Evolutionary conservation across 176 grass and related monocot genomes (phyloP), one percentile per base, ranked within the genome.

Genomic region (Elaeis guineensis): DNA sequence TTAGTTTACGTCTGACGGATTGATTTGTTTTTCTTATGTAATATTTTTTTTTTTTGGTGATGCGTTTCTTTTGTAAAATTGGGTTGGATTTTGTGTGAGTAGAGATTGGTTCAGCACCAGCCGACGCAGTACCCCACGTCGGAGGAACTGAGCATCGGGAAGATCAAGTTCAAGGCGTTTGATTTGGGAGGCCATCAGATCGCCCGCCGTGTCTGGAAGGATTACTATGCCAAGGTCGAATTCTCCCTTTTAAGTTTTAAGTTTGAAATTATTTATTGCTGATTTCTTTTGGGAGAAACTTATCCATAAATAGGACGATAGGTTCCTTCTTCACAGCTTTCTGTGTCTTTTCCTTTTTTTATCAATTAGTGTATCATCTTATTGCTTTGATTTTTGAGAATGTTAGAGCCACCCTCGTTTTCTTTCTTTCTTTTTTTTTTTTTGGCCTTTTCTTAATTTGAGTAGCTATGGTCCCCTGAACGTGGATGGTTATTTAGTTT

Each of bases 121-220:
- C 89, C 89, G 65, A 94, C 89, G 0, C 89, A 94, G 49, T 85
- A 88, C 65, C 89, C 89, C 3, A 94, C 89, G 25, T 94, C 89
- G 53, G 89, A 94, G 66, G 89, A 94, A 58, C 63, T 94, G 58
- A 88, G 77, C 57, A 85, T 94, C 1, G 89, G 84, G 32, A 94
- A 84, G 59, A 94, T 94, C 49, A 94, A 94, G 63, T 94, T 94
- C 71, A 94, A 94, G 74, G 89, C 84, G 5, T 94, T 94, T 64
- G 89, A 94, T 82, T 72, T 94, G 58, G 89, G 89, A 62, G 89
- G 89, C 17, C 89, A 94, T 88, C 89, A 94, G 69, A 94, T 94
- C 55, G 89, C 89, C 12, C 89, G 89, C 3, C 89, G 89, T 71
- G 89, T 95, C 50, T 95, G 89, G 89, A 95, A 95, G 75, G 89